These are phyloP conservation scores for Salix koriyanagi DNA, from an alignment of 345 rosid species.

Conservation along the genomic window DNA sequence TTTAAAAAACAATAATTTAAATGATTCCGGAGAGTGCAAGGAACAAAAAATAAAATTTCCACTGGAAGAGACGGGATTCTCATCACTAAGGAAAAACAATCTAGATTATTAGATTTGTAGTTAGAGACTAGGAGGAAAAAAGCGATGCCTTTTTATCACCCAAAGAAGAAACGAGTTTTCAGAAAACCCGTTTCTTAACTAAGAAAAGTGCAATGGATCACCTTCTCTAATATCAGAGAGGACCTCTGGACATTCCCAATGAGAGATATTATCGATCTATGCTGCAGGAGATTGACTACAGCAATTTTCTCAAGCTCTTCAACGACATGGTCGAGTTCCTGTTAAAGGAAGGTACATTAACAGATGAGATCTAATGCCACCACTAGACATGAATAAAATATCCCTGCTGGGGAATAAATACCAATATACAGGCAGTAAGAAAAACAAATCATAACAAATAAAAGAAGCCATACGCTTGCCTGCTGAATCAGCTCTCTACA, in stretches of 20 bases:
- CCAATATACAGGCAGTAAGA: neutral
- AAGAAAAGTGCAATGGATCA: conserved; percentile 19
- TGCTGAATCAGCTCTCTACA: conserved; percentile 96
- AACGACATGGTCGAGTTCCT: conserved; percentile 98
- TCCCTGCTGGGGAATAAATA: neutral
- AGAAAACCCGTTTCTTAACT: neutral
- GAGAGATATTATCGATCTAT: conserved; percentile 86
- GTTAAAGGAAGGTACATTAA: conserved; percentile 10
- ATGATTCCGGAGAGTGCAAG: neutral
- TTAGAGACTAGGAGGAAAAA: neutral
- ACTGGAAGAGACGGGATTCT: neutral
- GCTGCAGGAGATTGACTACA: conserved; percentile 75
- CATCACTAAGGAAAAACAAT: neutral
- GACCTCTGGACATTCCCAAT: conserved; percentile 93
- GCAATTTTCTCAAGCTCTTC: conserved; percentile 98
- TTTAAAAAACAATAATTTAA: too few species aligned
- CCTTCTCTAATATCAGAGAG: conserved; percentile 92
- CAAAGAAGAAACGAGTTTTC: neutral
- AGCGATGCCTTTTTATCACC: neutral
- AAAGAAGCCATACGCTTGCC: conserved; percentile 53
- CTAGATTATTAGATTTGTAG: neutral
- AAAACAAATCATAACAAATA: neutral
- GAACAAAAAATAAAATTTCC: neutral
- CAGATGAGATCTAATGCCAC: conserved; percentile 6
- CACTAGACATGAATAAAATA: neutral